phyloP scores from a whole-genome alignment of 1,139 yeast genomes.

The Lodderomyces margitis region DNA sequence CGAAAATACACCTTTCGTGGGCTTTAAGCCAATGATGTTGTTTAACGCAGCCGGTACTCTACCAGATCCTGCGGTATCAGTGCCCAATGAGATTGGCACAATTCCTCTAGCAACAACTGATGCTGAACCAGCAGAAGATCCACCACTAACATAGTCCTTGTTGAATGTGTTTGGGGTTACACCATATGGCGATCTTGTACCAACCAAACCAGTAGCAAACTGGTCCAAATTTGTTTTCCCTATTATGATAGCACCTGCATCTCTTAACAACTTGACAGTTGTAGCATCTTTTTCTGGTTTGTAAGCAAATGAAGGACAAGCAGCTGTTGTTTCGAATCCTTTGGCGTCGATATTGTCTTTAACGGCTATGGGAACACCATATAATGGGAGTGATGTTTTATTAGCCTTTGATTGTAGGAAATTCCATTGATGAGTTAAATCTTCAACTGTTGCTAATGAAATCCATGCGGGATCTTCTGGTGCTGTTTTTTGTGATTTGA shows the following conservation, averaged over 20 bases:
- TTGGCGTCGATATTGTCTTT: conserved; percentile 92
- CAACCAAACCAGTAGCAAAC: conserved; percentile 95
- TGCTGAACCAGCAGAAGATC: conserved; percentile 96
- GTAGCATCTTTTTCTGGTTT: conserved; percentile 69
- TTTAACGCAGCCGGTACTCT: conserved; percentile 97
- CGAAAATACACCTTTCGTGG: conserved; percentile 84
- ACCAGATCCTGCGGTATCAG: conserved; percentile 99
- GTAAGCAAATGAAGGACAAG: conserved; percentile 82
- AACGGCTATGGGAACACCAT: conserved; percentile 92
- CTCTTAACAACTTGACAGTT: conserved; percentile 64
- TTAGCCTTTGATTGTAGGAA: conserved; percentile 62
- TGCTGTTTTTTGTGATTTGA: conserved; percentile 44
- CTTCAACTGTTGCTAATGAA: conserved; percentile 60
- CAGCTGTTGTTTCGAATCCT: conserved; percentile 86
- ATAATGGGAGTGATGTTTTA: conserved; percentile 56
- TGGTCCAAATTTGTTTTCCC: conserved; percentile 96
- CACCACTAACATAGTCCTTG: conserved; percentile 80
- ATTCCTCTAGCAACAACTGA: conserved; percentile 84
- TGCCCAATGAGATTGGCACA: conserved; percentile 86
- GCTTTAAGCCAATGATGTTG: conserved; percentile 87
- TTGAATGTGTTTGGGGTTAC: conserved; percentile 77
- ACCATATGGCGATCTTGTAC: conserved; percentile 93
- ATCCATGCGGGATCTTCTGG: conserved; percentile 88
- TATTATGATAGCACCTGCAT: conserved; percentile 84
- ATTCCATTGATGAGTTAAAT: conserved; percentile 74